A percentile compares a stretch with the other conserved stretches of the same genome.
phyloP scores from a whole-genome alignment of 179 eudicot species.

The Vitellaria paradoxa region DNA sequence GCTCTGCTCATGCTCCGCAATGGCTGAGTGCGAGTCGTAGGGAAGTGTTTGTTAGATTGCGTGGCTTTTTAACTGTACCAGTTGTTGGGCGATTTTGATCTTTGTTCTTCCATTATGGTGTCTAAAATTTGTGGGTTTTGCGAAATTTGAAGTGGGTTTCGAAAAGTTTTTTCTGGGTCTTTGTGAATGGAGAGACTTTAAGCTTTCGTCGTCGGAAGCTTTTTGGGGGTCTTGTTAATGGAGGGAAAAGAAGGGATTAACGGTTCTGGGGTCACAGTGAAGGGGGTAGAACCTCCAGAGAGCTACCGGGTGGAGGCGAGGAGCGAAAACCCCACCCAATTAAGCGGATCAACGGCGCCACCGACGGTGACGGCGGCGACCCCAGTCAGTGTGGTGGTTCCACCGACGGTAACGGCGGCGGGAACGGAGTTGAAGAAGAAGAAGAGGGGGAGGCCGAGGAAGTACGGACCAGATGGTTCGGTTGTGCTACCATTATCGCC shows the following conservation, averaged over 20 bases:
- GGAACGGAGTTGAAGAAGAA: conserved; percentile 35
- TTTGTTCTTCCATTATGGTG: conserved; percentile 13
- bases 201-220: conserved; percentile 16
- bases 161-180: conserved; percentile 2
- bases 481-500: conserved; percentile 67
- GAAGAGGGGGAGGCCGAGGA: conserved; percentile 93
- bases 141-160: conserved; percentile 9
- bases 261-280: conserved; percentile 40
- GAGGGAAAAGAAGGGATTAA: conserved; percentile 53
- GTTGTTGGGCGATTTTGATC: conserved; percentile 19
- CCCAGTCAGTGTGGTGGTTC: conserved; percentile 16
- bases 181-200: conserved; percentile 17
- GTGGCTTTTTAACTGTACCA: conserved; percentile 7
- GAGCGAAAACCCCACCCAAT: conserved; percentile 30
- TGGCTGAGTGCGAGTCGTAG: conserved; percentile 13
- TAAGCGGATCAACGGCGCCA: conserved; percentile 33
- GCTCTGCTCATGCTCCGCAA: conserved; percentile 28
- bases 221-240: conserved; percentile 44
- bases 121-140: conserved; percentile 12
- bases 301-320: conserved; percentile 43
- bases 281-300: conserved; percentile 44
- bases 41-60: conserved; percentile 7
- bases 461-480: conserved; percentile 74
- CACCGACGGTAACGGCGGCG: not conserved
- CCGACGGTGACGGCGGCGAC: conserved; percentile 25